A percentile compares a stretch with the other conserved stretches of the same genome.
Conservation (phyloP, 1,284 basidiomycete genomes). For the Apiotrichum porosum region DNA sequence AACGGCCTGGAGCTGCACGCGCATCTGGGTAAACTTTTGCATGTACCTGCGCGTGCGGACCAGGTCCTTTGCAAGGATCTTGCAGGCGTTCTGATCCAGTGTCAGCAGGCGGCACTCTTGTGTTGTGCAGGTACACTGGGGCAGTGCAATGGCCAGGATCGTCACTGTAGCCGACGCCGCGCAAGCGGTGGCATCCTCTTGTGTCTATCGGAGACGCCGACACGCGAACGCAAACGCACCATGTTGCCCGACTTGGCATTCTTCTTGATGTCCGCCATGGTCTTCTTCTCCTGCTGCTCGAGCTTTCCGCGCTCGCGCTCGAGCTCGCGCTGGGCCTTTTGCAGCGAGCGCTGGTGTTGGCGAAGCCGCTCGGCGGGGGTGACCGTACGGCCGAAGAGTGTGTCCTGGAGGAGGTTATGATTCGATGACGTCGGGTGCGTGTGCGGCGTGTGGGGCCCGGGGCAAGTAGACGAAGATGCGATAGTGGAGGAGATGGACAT, state of each 20-base stretch:
- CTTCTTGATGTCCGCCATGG: conserved; percentile 90
- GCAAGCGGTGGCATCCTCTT: too few species aligned
- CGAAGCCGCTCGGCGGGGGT: conserved; percentile 94
- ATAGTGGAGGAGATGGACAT: not conserved
- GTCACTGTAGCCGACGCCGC: too few species aligned
- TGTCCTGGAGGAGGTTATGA: conserved; percentile 58
- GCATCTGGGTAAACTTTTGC: conserved; percentile 99
- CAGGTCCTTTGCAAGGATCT: conserved; percentile 98
- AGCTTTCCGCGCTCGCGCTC: conserved; percentile 92
- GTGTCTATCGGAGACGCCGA: too few species aligned
- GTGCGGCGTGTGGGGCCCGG: too few species aligned
- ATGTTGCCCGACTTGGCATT: conserved; percentile 94
- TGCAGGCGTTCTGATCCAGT: conserved; percentile 79
- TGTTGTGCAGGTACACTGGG: too few species aligned
- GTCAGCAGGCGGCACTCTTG: conserved; percentile 5
- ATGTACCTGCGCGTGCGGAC: conserved; percentile 91
- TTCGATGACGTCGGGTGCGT: not conserved
- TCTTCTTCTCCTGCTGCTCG: conserved; percentile 91
- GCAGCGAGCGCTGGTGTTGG: conserved; percentile 90
- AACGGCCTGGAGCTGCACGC: conserved; percentile 95
- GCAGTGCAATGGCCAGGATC: too few species aligned
- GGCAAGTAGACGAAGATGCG: not conserved
- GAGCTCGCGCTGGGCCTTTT: conserved; percentile 94
- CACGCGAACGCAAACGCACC: too few species aligned
- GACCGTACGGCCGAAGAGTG: conserved; percentile 85